A percentile compares a stretch with the other conserved stretches of the same genome.
Evolutionary conservation across 1,139 yeast genomes (phyloP).

Genomic region (Candida labiduridarum): DNA sequence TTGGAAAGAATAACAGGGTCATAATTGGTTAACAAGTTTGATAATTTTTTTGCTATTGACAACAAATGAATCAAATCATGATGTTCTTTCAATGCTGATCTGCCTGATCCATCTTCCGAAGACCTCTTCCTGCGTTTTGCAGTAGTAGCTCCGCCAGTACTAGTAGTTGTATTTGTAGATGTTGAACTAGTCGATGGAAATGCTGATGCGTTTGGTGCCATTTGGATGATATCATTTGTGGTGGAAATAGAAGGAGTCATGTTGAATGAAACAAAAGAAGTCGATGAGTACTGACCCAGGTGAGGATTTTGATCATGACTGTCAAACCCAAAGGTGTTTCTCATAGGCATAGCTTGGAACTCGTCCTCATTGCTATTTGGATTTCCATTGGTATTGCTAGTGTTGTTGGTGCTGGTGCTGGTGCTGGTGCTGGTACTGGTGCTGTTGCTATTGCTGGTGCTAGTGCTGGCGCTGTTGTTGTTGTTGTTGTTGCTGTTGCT

Average conservation of each 20-base stretch:
- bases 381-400: not conserved
- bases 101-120: constrained; percentile 4
- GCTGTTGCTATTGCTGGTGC: not conserved
- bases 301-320: constrained; percentile 8
- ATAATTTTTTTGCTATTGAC: constrained; percentile 37
- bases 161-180: not conserved
- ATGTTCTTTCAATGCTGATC: constrained; percentile 14
- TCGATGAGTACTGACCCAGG: not conserved
- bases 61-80: constrained; percentile 35
- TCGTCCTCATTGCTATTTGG: constrained; percentile 1
- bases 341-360: not conserved
- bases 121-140: constrained; percentile 8
- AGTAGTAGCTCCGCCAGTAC: constrained; percentile 1
- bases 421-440: constrained; percentile 1
- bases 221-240: not conserved
- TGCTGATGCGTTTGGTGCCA: not conserved
- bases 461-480: not conserved
- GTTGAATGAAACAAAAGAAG: constrained; percentile 2
- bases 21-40: constrained; percentile 19
- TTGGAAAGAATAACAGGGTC: constrained; percentile 18
- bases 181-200: not conserved
- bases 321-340: constrained; percentile 3
- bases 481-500: constrained; percentile 2
- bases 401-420: constrained; percentile 2
- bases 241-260: constrained; percentile 6